Percentiles rank a stretch among this genome's conserved stretches.
phyloP scores from a whole-genome alignment of 2,329 filamentous ascomycete genomes.

The Neofusicoccum cordaticola region DNA sequence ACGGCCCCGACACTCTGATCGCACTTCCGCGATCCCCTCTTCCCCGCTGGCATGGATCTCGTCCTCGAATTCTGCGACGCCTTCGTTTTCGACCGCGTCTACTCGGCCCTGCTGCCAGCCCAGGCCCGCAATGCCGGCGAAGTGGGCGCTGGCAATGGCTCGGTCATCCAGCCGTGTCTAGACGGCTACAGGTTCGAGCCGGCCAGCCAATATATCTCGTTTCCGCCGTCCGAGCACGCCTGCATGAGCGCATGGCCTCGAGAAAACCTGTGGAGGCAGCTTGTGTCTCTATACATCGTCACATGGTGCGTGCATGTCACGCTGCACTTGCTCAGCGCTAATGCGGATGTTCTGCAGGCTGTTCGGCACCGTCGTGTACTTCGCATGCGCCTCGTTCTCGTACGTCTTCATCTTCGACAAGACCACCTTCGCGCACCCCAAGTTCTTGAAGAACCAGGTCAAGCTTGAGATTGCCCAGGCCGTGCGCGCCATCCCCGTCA shows the following conservation, averaged over 20 bases:
- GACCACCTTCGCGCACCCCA: slow-evolving; percentile 47
- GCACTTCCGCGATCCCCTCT: background rate
- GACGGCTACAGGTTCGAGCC: slow-evolving; percentile 66
- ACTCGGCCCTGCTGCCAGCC: slow-evolving; percentile 64
- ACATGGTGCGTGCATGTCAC: slow-evolving; percentile 64
- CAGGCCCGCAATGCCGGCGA: slow-evolving; percentile 52
- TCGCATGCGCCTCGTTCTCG: slow-evolving; percentile 23
- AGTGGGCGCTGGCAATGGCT: slow-evolving; percentile 53
- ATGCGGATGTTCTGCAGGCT: background rate
- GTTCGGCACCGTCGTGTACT: slow-evolving; percentile 18
- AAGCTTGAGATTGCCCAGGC: slow-evolving; percentile 46
- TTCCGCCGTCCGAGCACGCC: slow-evolving; percentile 71
- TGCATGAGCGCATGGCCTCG: slow-evolving; percentile 75
- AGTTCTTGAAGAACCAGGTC: slow-evolving; percentile 50
- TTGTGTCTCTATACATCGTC: slow-evolving; percentile 73
- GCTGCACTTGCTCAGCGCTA: background rate
- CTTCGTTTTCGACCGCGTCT: slow-evolving; percentile 75
- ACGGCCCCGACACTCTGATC: background rate
- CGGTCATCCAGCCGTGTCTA: slow-evolving; percentile 28
- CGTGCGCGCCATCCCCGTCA: slow-evolving; percentile 44
- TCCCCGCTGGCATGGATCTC: slow-evolving; percentile 72
- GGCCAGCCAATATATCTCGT: slow-evolving; percentile 64
- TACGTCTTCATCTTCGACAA: slow-evolving; percentile 39
- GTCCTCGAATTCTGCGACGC: slow-evolving; percentile 82
- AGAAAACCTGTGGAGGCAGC: slow-evolving; percentile 74